Conservation (phyloP, 1,139 yeast genomes). For the Hansenula sp. region DNA sequence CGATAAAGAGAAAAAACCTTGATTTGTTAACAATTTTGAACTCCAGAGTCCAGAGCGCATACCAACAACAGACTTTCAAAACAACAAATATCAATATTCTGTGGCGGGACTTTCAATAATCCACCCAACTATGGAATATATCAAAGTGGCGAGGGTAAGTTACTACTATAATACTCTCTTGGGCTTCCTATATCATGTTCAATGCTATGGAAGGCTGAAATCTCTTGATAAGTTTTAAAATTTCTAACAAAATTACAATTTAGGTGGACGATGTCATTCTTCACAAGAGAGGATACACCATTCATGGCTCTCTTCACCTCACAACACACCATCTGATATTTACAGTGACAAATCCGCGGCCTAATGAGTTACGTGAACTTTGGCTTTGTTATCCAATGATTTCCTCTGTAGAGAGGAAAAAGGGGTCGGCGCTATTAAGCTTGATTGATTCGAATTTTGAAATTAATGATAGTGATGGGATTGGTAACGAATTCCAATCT, state of each 20-base stretch:
- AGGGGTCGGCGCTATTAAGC: slow-evolving; percentile 30
- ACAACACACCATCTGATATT: slow-evolving; percentile 89
- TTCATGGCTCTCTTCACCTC: slow-evolving; percentile 68
- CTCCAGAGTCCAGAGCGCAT: too few relatives aligned
- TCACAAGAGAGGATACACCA: slow-evolving; percentile 63
- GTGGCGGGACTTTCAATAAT: too few relatives aligned
- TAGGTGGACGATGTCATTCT: slow-evolving; percentile 65
- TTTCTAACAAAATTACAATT: neutral
- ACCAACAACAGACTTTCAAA: too few relatives aligned
- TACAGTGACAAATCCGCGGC: slow-evolving; percentile 30
- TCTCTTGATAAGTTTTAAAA: too few relatives aligned
- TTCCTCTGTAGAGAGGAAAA: slow-evolving; percentile 56
- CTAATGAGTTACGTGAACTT: slow-evolving; percentile 49
- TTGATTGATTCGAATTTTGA: slow-evolving; percentile 7
- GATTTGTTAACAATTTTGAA: too few relatives aligned
- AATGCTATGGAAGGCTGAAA: too few relatives aligned
- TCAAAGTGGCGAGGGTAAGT: slow-evolving; percentile 46
- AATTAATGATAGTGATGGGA: slow-evolving; percentile 4
- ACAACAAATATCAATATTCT: too few relatives aligned
- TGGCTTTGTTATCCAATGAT: slow-evolving; percentile 95
- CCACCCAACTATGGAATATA: slow-evolving; percentile 43
- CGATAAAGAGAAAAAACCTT: too few relatives aligned
- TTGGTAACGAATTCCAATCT: slow-evolving; percentile 4
- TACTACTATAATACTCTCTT: too few relatives aligned
- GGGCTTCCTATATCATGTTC: neutral